Evolutionary conservation across 1,284 basidiomycete species (phyloP).

Genomic region (Austroboletus niveus): DNA sequence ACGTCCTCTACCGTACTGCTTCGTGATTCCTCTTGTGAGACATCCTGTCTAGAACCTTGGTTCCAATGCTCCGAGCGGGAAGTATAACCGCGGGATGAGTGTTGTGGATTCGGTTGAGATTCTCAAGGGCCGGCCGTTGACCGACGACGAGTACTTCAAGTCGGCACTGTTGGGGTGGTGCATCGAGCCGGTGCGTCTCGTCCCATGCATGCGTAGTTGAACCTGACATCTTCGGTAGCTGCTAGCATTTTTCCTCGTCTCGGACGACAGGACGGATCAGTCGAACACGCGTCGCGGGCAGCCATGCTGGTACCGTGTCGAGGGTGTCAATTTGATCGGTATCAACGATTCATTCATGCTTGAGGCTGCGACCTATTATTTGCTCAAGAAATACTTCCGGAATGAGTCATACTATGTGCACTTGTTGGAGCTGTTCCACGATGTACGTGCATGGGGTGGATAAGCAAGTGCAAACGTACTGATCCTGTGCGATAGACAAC

Average conservation of each 20-base stretch:
- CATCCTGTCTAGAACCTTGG: slow-evolving; percentile 67
- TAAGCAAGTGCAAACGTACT: too few relatives aligned
- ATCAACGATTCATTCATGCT: slow-evolving; percentile 99
- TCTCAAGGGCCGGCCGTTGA: slow-evolving; percentile 66
- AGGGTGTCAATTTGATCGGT: slow-evolving; percentile 80
- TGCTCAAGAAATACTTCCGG: slow-evolving; percentile 89
- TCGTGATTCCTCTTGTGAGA: background rate
- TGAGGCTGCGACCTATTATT: slow-evolving; percentile 89
- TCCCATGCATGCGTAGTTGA: too few relatives aligned
- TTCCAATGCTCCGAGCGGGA: slow-evolving; percentile 95
- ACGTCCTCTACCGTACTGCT: slow-evolving; percentile 17
- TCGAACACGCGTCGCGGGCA: slow-evolving; percentile 95
- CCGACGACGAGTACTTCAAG: slow-evolving; percentile 85
- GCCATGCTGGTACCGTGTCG: slow-evolving; percentile 91
- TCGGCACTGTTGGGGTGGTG: slow-evolving; percentile 95
- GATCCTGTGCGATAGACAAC: slow-evolving; percentile 52
- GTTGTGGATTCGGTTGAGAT: slow-evolving; percentile 95
- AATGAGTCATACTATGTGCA: slow-evolving; percentile 82
- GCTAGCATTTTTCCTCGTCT: slow-evolving; percentile 97
- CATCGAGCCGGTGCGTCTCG: slow-evolving; percentile 68
- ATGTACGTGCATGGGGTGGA: slow-evolving; percentile 30
- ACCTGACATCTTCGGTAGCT: slow-evolving; percentile 49
- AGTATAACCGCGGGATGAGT: slow-evolving; percentile 94
- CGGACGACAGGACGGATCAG: slow-evolving; percentile 98
- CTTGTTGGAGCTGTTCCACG: slow-evolving; percentile 89